Evolutionary conservation across 1,284 basidiomycete species (phyloP).

Genomic region (Cryptococcus maquisensis): DNA sequence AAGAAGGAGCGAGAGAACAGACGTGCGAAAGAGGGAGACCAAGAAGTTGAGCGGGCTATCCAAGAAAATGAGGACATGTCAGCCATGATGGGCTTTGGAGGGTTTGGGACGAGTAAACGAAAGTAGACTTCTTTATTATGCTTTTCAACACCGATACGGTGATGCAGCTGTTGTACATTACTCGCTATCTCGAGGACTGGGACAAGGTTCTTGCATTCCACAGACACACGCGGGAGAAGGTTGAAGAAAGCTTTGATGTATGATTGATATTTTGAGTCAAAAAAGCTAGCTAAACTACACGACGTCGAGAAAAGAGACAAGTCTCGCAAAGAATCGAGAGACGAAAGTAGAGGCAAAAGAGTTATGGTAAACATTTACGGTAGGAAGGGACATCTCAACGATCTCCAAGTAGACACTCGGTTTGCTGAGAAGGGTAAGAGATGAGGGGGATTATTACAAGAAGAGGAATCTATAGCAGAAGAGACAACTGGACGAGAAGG

Average conservation of each 20-base stretch:
- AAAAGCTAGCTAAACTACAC: no score
- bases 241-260: no score
- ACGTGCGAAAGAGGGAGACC: slow-evolving; percentile 12
- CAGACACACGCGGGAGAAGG: no score
- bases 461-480: neutral
- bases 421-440: neutral
- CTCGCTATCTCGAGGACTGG: no score
- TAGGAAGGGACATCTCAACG: neutral
- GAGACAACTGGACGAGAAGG: neutral
- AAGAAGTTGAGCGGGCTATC: slow-evolving; percentile 58
- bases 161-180: no score
- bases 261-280: no score
- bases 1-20: slow-evolving; percentile 14
- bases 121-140: neutral
- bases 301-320: no score
- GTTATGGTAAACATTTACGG: neutral
- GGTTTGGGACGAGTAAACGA: slow-evolving; percentile 78
- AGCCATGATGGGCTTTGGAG: slow-evolving; percentile 81
- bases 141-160: no score
- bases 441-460: slow-evolving; percentile 1
- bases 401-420: neutral
- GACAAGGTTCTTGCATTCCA: no score
- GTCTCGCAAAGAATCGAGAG: no score
- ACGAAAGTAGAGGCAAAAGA: no score
- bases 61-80: slow-evolving; percentile 67